Conservation (phyloP, 2,329 filamentous ascomycete genomes). For the Ampelomyces quisqualis region DNA sequence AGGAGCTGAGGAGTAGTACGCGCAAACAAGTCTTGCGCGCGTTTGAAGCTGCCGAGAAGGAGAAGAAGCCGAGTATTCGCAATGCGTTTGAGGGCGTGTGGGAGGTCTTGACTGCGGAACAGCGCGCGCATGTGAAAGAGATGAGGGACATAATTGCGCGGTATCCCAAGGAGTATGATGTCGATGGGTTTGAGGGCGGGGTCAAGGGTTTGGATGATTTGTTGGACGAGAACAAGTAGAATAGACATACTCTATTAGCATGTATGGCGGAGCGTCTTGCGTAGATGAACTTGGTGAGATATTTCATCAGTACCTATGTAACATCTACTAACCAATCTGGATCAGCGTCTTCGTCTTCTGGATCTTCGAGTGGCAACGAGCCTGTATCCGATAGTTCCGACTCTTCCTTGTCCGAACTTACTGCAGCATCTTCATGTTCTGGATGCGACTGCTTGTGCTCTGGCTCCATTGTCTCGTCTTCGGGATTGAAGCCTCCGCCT, state of each 20-base stretch:
- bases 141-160: slow-evolving; percentile 74
- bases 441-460: background rate
- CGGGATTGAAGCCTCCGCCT: slow-evolving; percentile 16
- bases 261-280: too few relatives aligned
- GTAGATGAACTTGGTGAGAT: too few relatives aligned
- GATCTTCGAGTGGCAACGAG: slow-evolving; percentile 61
- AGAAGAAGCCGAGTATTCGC: slow-evolving; percentile 73
- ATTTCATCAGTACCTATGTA: slow-evolving; percentile 18
- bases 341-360: slow-evolving; percentile 65
- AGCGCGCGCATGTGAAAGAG: slow-evolving; percentile 72
- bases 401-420: background rate
- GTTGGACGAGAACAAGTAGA: slow-evolving; percentile 22
- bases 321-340: slow-evolving; percentile 59
- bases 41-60: slow-evolving; percentile 79
- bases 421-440: background rate
- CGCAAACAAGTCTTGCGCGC: slow-evolving; percentile 78
- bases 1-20: slow-evolving; percentile 63
- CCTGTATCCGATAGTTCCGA: slow-evolving; percentile 44
- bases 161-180: slow-evolving; percentile 92
- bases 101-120: slow-evolving; percentile 79
- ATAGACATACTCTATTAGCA: too few relatives aligned
- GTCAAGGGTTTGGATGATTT: slow-evolving; percentile 59
- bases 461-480: background rate
- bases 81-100: slow-evolving; percentile 86
- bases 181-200: slow-evolving; percentile 73